Conservation (phyloP, 257 asterid genomes). For the Solanum neorickii region DNA sequence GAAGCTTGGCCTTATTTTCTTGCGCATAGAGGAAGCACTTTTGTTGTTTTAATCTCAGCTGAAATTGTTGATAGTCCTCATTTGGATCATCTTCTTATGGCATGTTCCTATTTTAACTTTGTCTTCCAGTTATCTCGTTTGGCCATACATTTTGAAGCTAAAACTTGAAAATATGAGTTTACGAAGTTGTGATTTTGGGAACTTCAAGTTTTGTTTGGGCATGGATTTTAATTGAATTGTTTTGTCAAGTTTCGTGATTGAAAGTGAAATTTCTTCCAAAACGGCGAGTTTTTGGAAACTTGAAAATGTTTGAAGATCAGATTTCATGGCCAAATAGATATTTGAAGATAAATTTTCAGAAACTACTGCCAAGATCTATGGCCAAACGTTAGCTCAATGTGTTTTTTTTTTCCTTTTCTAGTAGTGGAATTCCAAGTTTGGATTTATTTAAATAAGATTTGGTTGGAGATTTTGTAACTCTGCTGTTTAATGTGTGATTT, state of each 20-base stretch:
- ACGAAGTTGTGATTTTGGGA: not conserved
- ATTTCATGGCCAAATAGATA: not conserved
- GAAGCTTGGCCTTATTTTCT: constrained; percentile 91
- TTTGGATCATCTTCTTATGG: constrained; percentile 82
- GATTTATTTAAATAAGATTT: not conserved
- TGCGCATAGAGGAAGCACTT: constrained; percentile 91
- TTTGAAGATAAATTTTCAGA: not conserved
- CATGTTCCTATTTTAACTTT: constrained; percentile 16
- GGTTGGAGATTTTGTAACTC: not conserved
- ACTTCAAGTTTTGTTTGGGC: not conserved
- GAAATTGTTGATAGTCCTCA: constrained; percentile 60
- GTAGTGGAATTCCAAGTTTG: not conserved
- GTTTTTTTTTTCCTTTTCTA: not conserved
- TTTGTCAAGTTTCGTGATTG: not conserved
- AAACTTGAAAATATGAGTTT: not conserved
- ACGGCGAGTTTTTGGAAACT: not conserved
- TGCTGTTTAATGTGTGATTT: not conserved
- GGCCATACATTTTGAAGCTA: not conserved
- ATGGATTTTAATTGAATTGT: not conserved
- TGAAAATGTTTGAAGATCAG: not conserved
- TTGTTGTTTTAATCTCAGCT: constrained; percentile 75
- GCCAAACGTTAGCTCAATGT: not conserved
- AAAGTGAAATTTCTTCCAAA: not conserved
- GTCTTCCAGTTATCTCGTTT: not conserved
- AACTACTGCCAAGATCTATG: not conserved